Base-by-base conservation (phyloP, 208 protist genomes). In the Acanthamoeba rhysodes region DNA sequence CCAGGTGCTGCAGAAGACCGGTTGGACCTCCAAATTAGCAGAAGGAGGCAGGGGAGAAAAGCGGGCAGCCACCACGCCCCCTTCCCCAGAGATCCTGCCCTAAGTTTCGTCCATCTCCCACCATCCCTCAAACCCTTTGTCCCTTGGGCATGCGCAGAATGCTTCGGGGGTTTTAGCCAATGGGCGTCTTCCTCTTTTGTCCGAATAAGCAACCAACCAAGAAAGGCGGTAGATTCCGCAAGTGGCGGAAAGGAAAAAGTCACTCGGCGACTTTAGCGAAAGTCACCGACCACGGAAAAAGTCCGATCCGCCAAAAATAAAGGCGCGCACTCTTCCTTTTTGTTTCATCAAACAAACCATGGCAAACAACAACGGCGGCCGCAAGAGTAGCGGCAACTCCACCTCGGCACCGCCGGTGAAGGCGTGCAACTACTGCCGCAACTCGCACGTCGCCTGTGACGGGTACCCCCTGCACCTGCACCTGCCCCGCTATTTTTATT, bases 391-490 rank as follows among this genome's bases (percentile, higher is more conserved):
- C 53, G 50, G 16, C 55, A 62, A 12, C 55, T 24, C 55, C 55
- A 62, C 16, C 55, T 24, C 57, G 57, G 22, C 57, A 27, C 12
- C 12, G 24, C 62, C 22, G 34, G 29, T 45, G 1, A 80, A 34
- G n/a, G 70, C 70, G 14, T 80, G 70, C 70, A 80, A 80, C 70
- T 48, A 45, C 32, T 80, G 70, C 70, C 24, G 70, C 8, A 48
- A 16, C 14, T 80, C 70, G n/a, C 70, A 80, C 20, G 18, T 41
- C 20, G n/a, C 70, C 18, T 80, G 70, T 80, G 70, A 80, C 22
- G 70, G 70, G 70, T 80, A 80, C n/a, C 6, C n/a, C 22, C 70
- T 1, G 5, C 70, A 4, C 41, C 37, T 74, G 24, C 37, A n/a
- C n/a, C n/a, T n/a, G n/a, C n/a, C n/a, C n/a, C n/a, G n/a, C n/a